Base-by-base conservation (phyloP, 441 rosid species). In the Brassica balearica region DNA sequence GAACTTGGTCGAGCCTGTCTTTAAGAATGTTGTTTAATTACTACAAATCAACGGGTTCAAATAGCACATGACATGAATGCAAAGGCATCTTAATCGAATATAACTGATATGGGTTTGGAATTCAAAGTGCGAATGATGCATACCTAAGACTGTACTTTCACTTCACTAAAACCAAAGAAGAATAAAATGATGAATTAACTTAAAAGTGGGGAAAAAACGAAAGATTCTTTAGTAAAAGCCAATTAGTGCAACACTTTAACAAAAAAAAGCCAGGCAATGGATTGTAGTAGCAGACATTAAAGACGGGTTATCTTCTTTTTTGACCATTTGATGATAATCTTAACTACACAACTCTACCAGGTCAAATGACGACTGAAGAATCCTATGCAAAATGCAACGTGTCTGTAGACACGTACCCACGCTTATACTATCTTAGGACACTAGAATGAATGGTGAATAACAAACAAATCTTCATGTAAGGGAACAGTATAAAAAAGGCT, bases 271-370 rank as follows among this genome's bases (percentile, higher is more conserved):
- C 77, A 84, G 84, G 82, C 82, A 81, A 85, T 88, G 93, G 92
- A 89, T 87, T 88, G 86, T 88, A 88, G 92, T 86, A 86, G 91
- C 87, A 86, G 89, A 82, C 91, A 91, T 87, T 85, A 87, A 90
- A 86, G 83, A 83, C 80, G 80, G 68, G 87, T 78, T 83, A 77
- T 78, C 74, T 82, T 80, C 64, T 90, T 88, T 88, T 87, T 90
- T 92, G 91, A 92, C 91, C 7, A 34, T 22, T 62, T 73, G 60
- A 68, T 79, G 78, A 73, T 79, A 79, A 73, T 73, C 77, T 79
- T 73, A 79, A 79, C 48, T 36, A 78, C 69, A 78, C 69, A 55
- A 55, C 8, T 78, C 72, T 22, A 78, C 25, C 20, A 46, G 53
- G 23, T 79, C 78, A 63, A 53, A 62, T 51, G 48, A 51, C 55